Base-by-base conservation (phyloP, 1,139 yeast species). In the Chernovozyma aurita region DNA sequence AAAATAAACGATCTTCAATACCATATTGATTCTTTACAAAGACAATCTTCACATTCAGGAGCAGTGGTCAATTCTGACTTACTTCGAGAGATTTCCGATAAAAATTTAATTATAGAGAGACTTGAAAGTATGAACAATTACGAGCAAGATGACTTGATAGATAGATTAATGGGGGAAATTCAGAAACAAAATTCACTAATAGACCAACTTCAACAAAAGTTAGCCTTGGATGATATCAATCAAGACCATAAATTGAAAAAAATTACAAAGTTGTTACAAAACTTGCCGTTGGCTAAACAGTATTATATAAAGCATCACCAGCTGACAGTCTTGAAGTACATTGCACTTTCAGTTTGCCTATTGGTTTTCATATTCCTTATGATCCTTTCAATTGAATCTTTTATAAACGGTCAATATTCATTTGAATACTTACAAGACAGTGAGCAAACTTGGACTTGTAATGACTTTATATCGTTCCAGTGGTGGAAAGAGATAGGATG, bases 401-500 rank as follows among this genome's bases (percentile, higher is more conserved):
- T 12, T 6, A 26, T 26, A 11, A 26, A 13, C 17, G 12, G 22
- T 9, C 22, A 20, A 20, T 6, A 20, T 7, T 6, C 22, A 20
- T 20, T 20, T 9, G 9, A 20, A 7, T 20, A 20, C 22, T 7
- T 20, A 6, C 8, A 7, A 9, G 9, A 9, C 22, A 9, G 9
- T 7, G 22, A 20, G 6, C 22, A 20, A 9, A 6, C 22, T 9
- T 26, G 28, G 28, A 14, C 12, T 11, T 7, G 9, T 6, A 14
- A 13, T 13, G 28, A 26, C 12, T 16, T 8, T 6, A 26, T 26
- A 13, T 26, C 28, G 8, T 26, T 26, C 28, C 28, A 14, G 18
- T 61, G 68, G 66, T 62, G 67, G 67, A 59, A 49, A 40, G 67
- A 63, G 38, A 48, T 63, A 1, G 59, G 50, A 34, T 57, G 61